A percentile compares a stretch with the other conserved stretches of the same genome.
Conservation (phyloP, 257 asterid genomes). For the Linaria vulgaris region DNA sequence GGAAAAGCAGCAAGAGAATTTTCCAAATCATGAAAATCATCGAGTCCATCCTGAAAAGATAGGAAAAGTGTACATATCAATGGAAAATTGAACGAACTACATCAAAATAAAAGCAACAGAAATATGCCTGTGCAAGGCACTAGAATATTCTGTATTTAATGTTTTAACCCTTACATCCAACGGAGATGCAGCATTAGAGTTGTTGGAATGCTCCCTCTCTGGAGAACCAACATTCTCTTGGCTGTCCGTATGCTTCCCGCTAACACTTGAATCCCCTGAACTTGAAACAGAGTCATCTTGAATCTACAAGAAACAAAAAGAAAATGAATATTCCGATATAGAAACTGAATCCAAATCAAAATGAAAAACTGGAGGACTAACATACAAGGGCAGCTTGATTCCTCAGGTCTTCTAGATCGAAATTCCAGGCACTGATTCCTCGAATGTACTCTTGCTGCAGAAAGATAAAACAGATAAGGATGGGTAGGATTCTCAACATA, state of each 20-base stretch:
- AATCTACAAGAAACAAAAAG: slow-evolving; percentile 54
- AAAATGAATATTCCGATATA: not conserved
- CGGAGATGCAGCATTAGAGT: slow-evolving; percentile 40
- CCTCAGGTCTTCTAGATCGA: slow-evolving; percentile 88
- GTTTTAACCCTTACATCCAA: slow-evolving; percentile 45
- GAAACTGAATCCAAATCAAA: slow-evolving; percentile 23
- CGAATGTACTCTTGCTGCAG: slow-evolving; percentile 94
- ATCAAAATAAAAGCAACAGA: slow-evolving; percentile 9
- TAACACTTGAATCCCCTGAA: slow-evolving; percentile 53
- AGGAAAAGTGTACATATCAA: slow-evolving; percentile 26
- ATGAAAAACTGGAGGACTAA: slow-evolving; percentile 20
- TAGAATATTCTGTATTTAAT: slow-evolving; percentile 2
- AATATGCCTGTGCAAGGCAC: not conserved
- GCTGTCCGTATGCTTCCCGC: slow-evolving; percentile 39
- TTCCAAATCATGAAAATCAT: slow-evolving; percentile 66
- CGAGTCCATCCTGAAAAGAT: slow-evolving; percentile 55
- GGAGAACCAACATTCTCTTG: slow-evolving; percentile 49
- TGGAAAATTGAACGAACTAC: slow-evolving; percentile 7
- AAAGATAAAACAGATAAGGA: slow-evolving; percentile 20
- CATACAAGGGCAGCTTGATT: slow-evolving; percentile 90
- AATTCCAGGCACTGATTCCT: slow-evolving; percentile 97
- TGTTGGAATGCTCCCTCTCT: slow-evolving; percentile 37
- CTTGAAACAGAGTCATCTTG: slow-evolving; percentile 65
- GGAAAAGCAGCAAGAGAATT: slow-evolving; percentile 85
- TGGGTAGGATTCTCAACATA: slow-evolving; percentile 10